Base-by-base conservation (phyloP, 2,329 filamentous ascomycete genomes). In the Arthrinium puccinioides region DNA sequence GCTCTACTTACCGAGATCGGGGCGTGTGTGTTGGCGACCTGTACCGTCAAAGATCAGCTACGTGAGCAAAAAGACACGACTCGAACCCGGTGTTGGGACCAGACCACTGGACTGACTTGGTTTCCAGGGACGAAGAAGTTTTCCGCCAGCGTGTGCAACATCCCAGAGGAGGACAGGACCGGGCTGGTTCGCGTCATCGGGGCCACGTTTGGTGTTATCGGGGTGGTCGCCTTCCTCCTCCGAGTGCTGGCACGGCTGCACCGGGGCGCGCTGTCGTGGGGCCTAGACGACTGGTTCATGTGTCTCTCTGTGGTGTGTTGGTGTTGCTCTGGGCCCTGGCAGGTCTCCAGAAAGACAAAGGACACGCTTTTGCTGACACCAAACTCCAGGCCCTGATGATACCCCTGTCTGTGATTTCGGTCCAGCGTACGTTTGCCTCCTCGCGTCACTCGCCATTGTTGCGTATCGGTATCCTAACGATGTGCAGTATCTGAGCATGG, bases 401-500 rank as follows among this genome's bases (percentile, higher is more conserved):
- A 20, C 43, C 44, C 7, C 33, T 57, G 11, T 39, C 36, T n/a
- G 39, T 35, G 9, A 24, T 57, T 4, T 54, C 52, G 7, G 34
- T 54, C 32, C 52, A 53, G 34, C 39, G 54, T 56, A 43, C 39
- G 53, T 42, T 28, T 21, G 13, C 3, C 4, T 14, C 6, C 14
- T 3, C 5, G 11, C 4, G 13, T 14, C 13, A 9, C 21, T 4
- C 2, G 25, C 15, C 10, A 14, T 8, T 5, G 5, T 4, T 27
- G 25, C 25, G 13, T 2, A 27, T 16, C 21, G 28, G 30, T 20
- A 9, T 2, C 8, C n/a, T n/a, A n/a, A n/a, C n/a, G n/a, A n/a
- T n/a, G n/a, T n/a, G n/a, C 46, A 61, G 63, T 69, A 36, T 52
- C 58, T 9, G 38, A 61, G 9, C 40, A 53, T 28, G 66, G 65